Evolutionary conservation across 2,329 filamentous ascomycete genomes (phyloP).

Genomic region (Fusarium sp.): DNA sequence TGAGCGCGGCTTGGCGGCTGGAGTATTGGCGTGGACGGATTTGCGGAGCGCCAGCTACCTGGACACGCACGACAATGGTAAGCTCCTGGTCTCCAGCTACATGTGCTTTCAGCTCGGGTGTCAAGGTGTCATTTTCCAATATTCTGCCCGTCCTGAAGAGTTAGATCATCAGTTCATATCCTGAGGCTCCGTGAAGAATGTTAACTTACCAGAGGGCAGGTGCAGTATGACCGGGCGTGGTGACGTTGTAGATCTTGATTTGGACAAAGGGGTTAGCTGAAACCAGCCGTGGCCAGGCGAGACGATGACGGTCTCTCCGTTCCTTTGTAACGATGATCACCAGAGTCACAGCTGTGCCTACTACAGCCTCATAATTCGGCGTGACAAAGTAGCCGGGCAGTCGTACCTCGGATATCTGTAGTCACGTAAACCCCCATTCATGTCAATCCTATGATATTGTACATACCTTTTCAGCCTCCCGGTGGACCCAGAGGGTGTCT

Average conservation of each 20-base stretch:
- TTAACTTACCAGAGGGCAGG: not conserved
- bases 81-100: not conserved
- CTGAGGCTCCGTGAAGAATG: not conserved
- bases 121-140: not conserved
- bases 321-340: too few relatives aligned
- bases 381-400: not conserved
- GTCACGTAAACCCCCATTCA: not conserved
- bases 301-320: not conserved
- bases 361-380: too few relatives aligned
- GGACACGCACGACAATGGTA: too few relatives aligned
- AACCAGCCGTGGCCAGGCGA: not conserved
- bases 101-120: not conserved
- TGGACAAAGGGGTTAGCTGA: not conserved
- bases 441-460: too few relatives aligned
- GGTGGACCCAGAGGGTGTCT: slow-evolving; percentile 20
- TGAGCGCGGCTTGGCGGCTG: too few relatives aligned
- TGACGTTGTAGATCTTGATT: not conserved
- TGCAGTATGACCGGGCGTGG: not conserved
- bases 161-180: not conserved
- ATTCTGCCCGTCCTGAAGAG: not conserved
- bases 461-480: not conserved
- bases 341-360: too few relatives aligned
- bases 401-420: not conserved
- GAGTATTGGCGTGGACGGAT: too few relatives aligned
- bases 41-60: too few relatives aligned